Conservation (phyloP, 1,139 yeast genomes). For the Candida tropicalis region DNA sequence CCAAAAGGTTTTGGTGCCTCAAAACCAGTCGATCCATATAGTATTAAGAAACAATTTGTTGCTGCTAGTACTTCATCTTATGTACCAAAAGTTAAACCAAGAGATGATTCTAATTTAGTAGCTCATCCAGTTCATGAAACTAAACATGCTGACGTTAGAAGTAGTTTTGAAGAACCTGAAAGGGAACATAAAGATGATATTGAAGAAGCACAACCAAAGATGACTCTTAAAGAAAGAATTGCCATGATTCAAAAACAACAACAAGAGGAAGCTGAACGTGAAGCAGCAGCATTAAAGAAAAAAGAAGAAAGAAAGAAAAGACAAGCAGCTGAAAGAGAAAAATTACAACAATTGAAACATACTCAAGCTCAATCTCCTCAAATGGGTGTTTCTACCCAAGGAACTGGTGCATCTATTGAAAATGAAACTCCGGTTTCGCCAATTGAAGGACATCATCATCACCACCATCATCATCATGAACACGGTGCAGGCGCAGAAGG, state of each 20-base stretch:
- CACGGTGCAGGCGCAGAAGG: constrained; percentile 13
- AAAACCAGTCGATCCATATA: constrained; percentile 43
- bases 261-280: constrained; percentile 76
- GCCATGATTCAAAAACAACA: constrained; percentile 81
- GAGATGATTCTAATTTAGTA: constrained; percentile 40
- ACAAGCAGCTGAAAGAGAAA: constrained; percentile 25
- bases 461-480: no score
- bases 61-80: constrained; percentile 47
- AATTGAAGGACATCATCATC: constrained; percentile 8
- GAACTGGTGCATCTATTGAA: constrained; percentile 6
- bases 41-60: constrained; percentile 45
- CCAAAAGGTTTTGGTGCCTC: constrained; percentile 31
- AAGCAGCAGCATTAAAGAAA: constrained; percentile 60
- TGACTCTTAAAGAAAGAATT: constrained; percentile 86
- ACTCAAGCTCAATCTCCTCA: constrained; percentile 15
- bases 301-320: constrained; percentile 57
- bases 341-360: constrained; percentile 16
- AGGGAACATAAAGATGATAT: constrained; percentile 15
- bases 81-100: constrained; percentile 46
- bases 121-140: constrained; percentile 33
- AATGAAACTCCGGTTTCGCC: constrained; percentile 2
- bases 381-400: constrained; percentile 5
- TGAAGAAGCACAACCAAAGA: constrained; percentile 63
- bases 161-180: constrained; percentile 18
- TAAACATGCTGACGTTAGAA: constrained; percentile 26